Evolutionary conservation across 495 filamentous ascomycete species (phyloP), one percentile per base, ranked within the genome.

Genomic region (Opeltia flavorubescens): DNA sequence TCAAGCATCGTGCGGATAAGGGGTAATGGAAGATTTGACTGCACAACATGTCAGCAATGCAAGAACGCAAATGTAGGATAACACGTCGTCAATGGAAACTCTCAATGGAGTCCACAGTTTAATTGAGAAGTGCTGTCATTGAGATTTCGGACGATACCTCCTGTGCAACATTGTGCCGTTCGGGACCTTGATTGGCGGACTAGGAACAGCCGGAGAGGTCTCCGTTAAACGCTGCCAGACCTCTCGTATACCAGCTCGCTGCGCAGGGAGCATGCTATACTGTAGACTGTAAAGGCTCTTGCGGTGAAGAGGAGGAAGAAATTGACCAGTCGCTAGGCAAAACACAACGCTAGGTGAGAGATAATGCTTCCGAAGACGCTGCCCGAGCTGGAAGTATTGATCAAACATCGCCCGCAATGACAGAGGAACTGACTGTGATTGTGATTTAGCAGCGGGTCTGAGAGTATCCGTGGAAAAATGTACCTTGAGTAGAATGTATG

Each of bases 271-370:
- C 93, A 96, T 96, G 66, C 84, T 91, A 64, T 99, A 99, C 64
- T 99, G 91, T 55, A 99, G 78, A 48, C 85, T 89, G 64, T 99
- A 99, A 36, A 99, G 69, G 58, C 87, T 94, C 58, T 88, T 87
- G 7, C 91, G 74, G 60, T 94, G 87, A 28, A 99, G 89, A 0
- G 93, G 89, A 4, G 86, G 86, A 21, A 83, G 85, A 51, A 95
- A 94, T 42, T 80, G 83, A 49, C 91, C 91, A 1, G 87, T 95
- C 24, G 87, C 67, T 2, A 99, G 76, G 47, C 84, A 88, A 44
- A 91, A 73, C 43, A 95, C 75, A 17, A 99, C 93, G 13, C 78
- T 72, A 0, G 86, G 87, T 0, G 86, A 86, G 27, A 95, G 69
- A 62, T 99, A 99, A 62, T 99, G 91, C 57, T 93, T 93, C 46